phyloP scores from a whole-genome alignment of 1,284 basidiomycete genomes.

The Moesziomyces sp. region DNA sequence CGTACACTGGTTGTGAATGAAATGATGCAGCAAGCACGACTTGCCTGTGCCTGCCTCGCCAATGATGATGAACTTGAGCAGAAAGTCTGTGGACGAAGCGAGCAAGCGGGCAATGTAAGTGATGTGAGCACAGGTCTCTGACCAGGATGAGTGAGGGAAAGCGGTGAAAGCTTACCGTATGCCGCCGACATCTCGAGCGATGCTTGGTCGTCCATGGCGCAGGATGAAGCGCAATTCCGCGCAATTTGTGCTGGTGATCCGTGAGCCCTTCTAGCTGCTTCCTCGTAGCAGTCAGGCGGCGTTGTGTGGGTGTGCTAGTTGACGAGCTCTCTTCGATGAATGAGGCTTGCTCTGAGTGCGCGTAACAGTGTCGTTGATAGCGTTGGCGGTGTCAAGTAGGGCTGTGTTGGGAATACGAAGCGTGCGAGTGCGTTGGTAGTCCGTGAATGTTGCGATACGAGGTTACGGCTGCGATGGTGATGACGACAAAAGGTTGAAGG shows the following conservation, averaged over 20 bases:
- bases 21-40: constrained; percentile 93
- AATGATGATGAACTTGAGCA: constrained; percentile 97
- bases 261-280: no score
- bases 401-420: no score
- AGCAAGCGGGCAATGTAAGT: not conserved
- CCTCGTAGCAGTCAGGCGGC: no score
- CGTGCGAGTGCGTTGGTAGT: no score
- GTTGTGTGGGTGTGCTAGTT: no score
- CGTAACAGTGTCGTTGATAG: no score
- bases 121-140: not conserved
- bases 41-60: constrained; percentile 97
- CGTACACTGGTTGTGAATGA: constrained; percentile 91
- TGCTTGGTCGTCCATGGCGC: constrained; percentile 43
- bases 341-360: no score
- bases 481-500: not conserved
- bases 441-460: no score
- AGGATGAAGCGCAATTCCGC: not conserved
- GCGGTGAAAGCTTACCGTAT: constrained; percentile 23
- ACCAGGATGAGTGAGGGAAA: not conserved
- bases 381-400: no score
- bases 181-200: constrained; percentile 52
- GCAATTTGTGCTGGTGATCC: not conserved
- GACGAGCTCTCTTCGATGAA: no score
- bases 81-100: constrained; percentile 74
- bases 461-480: no score